Base-by-base conservation (phyloP, 768 basidiomycete genomes). In the Austroboletus festivus region DNA sequence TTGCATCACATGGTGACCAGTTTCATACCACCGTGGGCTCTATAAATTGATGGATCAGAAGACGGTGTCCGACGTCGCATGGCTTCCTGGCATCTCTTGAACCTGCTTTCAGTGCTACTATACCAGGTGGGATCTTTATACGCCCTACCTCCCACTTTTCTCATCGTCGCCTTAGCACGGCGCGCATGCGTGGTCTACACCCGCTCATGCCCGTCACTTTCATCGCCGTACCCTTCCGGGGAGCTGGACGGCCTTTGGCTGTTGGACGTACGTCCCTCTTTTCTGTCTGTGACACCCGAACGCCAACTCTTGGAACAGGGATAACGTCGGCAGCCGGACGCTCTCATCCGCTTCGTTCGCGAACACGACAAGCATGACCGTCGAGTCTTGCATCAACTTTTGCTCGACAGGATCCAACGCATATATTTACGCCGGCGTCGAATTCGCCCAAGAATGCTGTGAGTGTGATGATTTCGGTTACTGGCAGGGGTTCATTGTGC, bases 391-490 rank as follows among this genome's bases (percentile, higher is more conserved):
- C 56, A 64, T 78, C 52, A 60, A 26, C 45, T 78, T 70, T 54
- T 80, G 78, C 38, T 65, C 63, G 9, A 63, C 65, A 15, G 65
- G 60, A 1, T 20, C 47, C 18, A 65, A 67, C 35, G 28, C 65
- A 5, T 86, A 72, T 60, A 65, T 83, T 49, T 87, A 78, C 54
- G 85, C 87, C 5, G 31, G 89, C 13, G 74, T 81, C 16, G 87
- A 89, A 65, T 89, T 74, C 53, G 77, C 73, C 19, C 70, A 76
- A 50, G 78, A 85, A 64, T 85, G 82, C 68, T 84, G 83, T 83
- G 63, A 50, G 77, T 59, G 38, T 5, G n/a, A 42, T 21, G 21
- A 28, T 6, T 28, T 28, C 12, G 12, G 50, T 37, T 11, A 5
- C 11, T 37, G 5, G 35, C 4, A 35, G n/a, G n/a, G n/a, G n/a